Conservation (phyloP, 129 eudicot species). For the Flaveria linearis region DNA sequence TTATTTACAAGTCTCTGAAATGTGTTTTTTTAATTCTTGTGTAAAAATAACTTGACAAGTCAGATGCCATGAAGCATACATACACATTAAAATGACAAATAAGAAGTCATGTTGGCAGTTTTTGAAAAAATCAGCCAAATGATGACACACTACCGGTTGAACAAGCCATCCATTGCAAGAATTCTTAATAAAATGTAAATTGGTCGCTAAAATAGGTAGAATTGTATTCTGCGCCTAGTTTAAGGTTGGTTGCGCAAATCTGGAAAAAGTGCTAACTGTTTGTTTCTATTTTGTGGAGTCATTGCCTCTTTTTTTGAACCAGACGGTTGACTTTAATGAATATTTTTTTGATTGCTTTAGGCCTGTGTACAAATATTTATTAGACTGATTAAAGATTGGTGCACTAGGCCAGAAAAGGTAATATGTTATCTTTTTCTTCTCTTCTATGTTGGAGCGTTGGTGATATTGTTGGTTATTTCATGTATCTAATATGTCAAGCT, state of each 20-base stretch:
- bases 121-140: background rate
- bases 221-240: background rate
- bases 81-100: background rate
- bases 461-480: background rate
- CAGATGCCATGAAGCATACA: background rate
- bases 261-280: background rate
- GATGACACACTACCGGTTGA: background rate
- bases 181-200: background rate
- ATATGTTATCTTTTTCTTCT: constrained; percentile 2
- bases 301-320: background rate
- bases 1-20: background rate
- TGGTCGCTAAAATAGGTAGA: background rate
- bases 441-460: background rate
- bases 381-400: constrained; percentile 91
- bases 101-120: background rate
- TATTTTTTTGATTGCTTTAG: constrained; percentile 35
- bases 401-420: constrained; percentile 84
- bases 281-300: background rate
- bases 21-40: background rate
- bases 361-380: constrained; percentile 90
- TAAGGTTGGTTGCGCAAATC: background rate
- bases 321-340: constrained; percentile 16
- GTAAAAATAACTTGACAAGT: background rate
- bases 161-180: background rate
- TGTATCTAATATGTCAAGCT: constrained; percentile 32